Percentiles rank a stretch among this genome's conserved stretches.
phyloP scores from a whole-genome alignment of 805 yeast genomes.

The Candida anglica region DNA sequence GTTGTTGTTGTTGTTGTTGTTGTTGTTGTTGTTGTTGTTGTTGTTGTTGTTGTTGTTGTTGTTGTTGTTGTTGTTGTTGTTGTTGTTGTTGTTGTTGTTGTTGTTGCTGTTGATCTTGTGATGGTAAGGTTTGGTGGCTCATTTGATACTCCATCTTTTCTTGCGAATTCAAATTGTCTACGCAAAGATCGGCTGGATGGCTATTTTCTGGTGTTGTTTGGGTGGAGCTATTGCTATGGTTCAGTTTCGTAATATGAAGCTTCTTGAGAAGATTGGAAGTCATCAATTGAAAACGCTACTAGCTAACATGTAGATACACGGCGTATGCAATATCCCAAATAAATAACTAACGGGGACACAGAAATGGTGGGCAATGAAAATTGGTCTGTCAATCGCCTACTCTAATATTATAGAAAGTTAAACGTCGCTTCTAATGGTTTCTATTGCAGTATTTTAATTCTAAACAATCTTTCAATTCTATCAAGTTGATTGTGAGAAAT shows the following conservation, averaged over 20 bases:
- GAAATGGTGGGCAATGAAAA: no score
- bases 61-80: slow-evolving; percentile 4
- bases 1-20: slow-evolving; percentile 5
- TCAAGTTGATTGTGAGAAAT: no score
- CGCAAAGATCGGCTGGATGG: slow-evolving; percentile 8
- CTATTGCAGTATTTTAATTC: no score
- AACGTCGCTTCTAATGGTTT: no score
- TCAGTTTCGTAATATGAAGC: slow-evolving; percentile 31
- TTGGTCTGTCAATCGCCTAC: not conserved
- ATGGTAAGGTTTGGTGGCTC: slow-evolving; percentile 4
- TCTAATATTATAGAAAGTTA: no score
- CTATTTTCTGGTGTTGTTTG: slow-evolving; percentile 5
- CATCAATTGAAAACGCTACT: no score
- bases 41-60: slow-evolving; percentile 11
- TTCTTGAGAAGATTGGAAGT: slow-evolving; percentile 27
- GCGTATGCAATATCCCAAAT: no score
- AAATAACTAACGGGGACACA: no score
- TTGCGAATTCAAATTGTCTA: slow-evolving; percentile 12
- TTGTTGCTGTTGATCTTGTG: slow-evolving; percentile 5
- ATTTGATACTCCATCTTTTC: slow-evolving; percentile 10
- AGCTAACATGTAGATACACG: no score
- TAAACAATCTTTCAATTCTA: no score
- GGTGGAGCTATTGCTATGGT: slow-evolving; percentile 9
- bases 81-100: slow-evolving; percentile 6
- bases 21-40: no score